Evolutionary conservation across 148 eudicot species (phyloP).

Genomic region (Silene latifolia): DNA sequence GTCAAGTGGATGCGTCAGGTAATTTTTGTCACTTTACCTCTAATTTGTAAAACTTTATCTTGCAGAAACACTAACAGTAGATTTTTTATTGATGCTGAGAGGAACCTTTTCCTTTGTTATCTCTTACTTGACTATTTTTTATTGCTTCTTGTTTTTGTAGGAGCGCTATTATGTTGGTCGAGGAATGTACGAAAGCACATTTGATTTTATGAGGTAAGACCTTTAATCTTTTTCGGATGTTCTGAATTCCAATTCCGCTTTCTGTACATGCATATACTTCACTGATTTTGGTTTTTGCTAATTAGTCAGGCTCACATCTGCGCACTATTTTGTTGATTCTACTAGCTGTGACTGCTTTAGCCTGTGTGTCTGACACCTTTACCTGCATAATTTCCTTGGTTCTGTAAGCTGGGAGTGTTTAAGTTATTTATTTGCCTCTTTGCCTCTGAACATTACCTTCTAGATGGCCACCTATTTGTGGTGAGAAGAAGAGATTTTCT

Average conservation of each 20-base stretch:
- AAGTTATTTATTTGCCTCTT: neutral
- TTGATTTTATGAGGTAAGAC: constrained; percentile 65
- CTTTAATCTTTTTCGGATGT: constrained; percentile 12
- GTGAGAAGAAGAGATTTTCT: neutral
- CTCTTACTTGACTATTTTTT: constrained; percentile 8
- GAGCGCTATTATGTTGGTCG: constrained; percentile 98
- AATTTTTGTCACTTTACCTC: constrained; percentile 3
- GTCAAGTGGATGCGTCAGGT: constrained; percentile 99
- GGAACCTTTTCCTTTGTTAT: neutral
- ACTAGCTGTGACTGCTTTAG: no score
- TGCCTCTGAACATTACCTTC: neutral
- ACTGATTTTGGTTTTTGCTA: neutral
- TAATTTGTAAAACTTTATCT: neutral
- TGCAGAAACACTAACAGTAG: neutral
- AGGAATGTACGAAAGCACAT: constrained; percentile 93
- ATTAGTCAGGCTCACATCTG: neutral
- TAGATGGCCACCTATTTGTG: neutral
- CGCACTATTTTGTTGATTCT: neutral
- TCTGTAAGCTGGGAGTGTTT: constrained; percentile 3
- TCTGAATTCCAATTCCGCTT: no score
- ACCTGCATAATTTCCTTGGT: neutral
- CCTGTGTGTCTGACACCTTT: no score
- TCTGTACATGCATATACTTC: neutral
- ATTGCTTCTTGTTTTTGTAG: constrained; percentile 34
- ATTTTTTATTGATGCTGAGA: neutral